phyloP scores from a whole-genome alignment of 306 rosid species.

The Gillenia trifoliata region DNA sequence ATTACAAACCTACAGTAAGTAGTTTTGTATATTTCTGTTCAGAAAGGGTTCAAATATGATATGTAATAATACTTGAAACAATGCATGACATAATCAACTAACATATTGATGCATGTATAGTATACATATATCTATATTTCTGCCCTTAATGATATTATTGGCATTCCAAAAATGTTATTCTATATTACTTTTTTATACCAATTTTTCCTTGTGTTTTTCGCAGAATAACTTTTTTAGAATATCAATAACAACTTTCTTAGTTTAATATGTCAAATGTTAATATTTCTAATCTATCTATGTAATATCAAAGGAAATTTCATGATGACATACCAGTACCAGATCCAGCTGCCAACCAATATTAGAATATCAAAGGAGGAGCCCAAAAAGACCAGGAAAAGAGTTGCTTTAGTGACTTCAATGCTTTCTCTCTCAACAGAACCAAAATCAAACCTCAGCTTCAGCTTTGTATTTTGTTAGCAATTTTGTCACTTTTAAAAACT shows the following conservation, averaged over 20 bases:
- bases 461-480: slow-evolving; percentile 18
- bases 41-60: slow-evolving; percentile 7
- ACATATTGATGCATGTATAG: background rate
- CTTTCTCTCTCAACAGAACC: background rate
- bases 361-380: slow-evolving; percentile 4
- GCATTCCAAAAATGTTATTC: too few species aligned
- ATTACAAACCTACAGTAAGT: background rate
- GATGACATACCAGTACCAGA: slow-evolving; percentile 26
- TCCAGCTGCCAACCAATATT: slow-evolving; percentile 20
- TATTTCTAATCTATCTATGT: background rate
- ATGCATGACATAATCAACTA: background rate
- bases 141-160: too few species aligned
- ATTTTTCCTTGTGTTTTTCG: too few species aligned
- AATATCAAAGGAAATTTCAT: background rate
- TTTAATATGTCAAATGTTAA: too few species aligned
- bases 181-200: too few species aligned
- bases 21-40: slow-evolving; percentile 1
- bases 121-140: too few species aligned
- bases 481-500: slow-evolving; percentile 21
- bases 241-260: too few species aligned
- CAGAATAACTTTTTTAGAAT: too few species aligned
- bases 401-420: background rate
- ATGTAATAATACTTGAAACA: background rate
- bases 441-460: slow-evolving; percentile 28
- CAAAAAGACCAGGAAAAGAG: background rate